These are phyloP conservation scores for Penicillium sp. DNA, from an alignment of 2,329 filamentous ascomycete genomes.

Conservation along the genomic window DNA sequence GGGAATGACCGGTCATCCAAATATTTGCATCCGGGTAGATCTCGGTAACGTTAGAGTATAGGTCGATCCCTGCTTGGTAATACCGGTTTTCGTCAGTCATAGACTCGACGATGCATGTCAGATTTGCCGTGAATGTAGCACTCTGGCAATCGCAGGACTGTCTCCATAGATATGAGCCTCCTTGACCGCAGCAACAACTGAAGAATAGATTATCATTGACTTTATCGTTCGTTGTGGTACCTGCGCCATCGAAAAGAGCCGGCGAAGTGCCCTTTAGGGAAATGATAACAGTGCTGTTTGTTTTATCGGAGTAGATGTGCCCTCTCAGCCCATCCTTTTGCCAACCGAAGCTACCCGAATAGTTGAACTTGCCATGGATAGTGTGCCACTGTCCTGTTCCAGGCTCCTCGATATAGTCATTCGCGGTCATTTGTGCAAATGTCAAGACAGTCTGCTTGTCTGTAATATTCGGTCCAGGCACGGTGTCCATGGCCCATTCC, in stretches of 20 bases:
- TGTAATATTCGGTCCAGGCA: constrained; percentile 76
- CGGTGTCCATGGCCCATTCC: constrained; percentile 79
- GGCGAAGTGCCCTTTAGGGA: constrained; percentile 88
- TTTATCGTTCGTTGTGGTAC: constrained; percentile 96
- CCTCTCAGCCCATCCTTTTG: constrained; percentile 82
- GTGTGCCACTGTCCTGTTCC: constrained; percentile 78
- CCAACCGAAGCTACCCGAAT: constrained; percentile 90
- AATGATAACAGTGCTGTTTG: constrained; percentile 83
- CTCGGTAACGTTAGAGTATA: constrained; percentile 89
- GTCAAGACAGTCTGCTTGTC: constrained; percentile 82
- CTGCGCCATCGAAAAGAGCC: constrained; percentile 93
- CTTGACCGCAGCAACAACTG: constrained; percentile 94
- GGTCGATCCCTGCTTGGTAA: constrained; percentile 81
- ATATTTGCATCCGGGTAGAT: constrained; percentile 81
- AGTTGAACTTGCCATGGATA: constrained; percentile 76
- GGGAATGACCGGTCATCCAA: constrained; percentile 89
- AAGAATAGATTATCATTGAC: constrained; percentile 97
- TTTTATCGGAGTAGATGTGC: constrained; percentile 85
- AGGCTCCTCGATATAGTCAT: constrained; percentile 80
- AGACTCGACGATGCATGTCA: constrained; percentile 77
- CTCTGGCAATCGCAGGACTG: constrained; percentile 93
- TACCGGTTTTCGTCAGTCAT: constrained; percentile 83
- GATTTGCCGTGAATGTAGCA: constrained; percentile 84
- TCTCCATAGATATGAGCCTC: constrained; percentile 84
- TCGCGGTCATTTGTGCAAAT: constrained; percentile 82